Percentiles rank a stretch among this genome's conserved stretches.
phyloP scores from a whole-genome alignment of 2,329 filamentous ascomycete species.

The Aspergillus pseudoviridinutans region DNA sequence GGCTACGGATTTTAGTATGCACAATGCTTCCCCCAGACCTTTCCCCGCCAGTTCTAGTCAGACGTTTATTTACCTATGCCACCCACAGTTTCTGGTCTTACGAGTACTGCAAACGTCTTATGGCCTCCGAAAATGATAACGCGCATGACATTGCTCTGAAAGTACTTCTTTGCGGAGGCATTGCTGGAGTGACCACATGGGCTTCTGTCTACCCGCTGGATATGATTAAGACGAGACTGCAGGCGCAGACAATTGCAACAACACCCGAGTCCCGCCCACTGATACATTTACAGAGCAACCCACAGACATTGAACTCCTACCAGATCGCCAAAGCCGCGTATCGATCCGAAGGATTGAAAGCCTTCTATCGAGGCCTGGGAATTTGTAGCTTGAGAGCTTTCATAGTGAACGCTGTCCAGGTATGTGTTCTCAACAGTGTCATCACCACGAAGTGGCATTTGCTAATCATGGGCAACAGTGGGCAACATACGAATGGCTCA shows the following conservation, averaged over 20 bases:
- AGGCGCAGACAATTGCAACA: slow-evolving; percentile 57
- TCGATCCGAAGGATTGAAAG: slow-evolving; percentile 54
- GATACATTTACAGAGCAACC: slow-evolving; percentile 13
- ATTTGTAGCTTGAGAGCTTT: slow-evolving; percentile 85
- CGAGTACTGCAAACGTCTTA: slow-evolving; percentile 64
- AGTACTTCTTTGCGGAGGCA: slow-evolving; percentile 75
- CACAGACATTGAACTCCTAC: slow-evolving; percentile 49
- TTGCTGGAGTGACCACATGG: slow-evolving; percentile 88
- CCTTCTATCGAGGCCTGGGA: slow-evolving; percentile 71
- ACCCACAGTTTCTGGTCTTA: slow-evolving; percentile 75
- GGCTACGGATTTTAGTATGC: slow-evolving; percentile 91
- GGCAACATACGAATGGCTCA: slow-evolving; percentile 87
- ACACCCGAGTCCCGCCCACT: slow-evolving; percentile 21
- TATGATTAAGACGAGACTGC: slow-evolving; percentile 87
- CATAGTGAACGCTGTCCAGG: slow-evolving; percentile 82
- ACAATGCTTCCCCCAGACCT: slow-evolving; percentile 8
- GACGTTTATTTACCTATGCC: slow-evolving; percentile 7
- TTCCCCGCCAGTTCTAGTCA: slow-evolving; percentile 4
- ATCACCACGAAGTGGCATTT: neutral
- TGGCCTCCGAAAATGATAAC: slow-evolving; percentile 46
- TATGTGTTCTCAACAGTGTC: slow-evolving; percentile 23
- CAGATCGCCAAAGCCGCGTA: slow-evolving; percentile 66
- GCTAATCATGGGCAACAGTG: slow-evolving; percentile 53
- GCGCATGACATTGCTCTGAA: slow-evolving; percentile 54
- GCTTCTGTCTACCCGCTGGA: slow-evolving; percentile 86